Evolutionary conservation across 2,329 filamentous ascomycete species (phyloP).

Genomic region (Fusarium sp.): DNA sequence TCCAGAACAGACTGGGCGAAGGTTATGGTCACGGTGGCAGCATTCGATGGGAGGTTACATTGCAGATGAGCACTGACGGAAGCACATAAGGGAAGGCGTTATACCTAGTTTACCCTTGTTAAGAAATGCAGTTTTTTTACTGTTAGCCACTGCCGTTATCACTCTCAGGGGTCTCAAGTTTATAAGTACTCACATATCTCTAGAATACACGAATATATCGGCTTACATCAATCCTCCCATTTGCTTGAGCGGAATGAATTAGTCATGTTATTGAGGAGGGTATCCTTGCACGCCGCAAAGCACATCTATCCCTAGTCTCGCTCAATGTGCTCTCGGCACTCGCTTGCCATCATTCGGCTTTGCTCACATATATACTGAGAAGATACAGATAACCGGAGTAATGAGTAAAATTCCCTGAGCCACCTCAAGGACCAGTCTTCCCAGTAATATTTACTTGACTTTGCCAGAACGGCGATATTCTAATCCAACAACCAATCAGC

Average conservation of each 20-base stretch:
- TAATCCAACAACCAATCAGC: slow-evolving; percentile 41
- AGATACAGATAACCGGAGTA: slow-evolving; percentile 2
- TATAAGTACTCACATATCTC: slow-evolving; percentile 6
- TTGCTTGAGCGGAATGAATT: slow-evolving; percentile 6
- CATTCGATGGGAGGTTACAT: slow-evolving; percentile 91
- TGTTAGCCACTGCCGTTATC: too few species aligned
- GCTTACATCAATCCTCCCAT: not conserved
- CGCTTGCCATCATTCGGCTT: not conserved
- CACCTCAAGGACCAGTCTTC: slow-evolving; percentile 1
- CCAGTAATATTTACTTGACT: slow-evolving; percentile 9
- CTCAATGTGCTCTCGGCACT: slow-evolving; percentile 13
- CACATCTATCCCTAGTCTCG: slow-evolving; percentile 37
- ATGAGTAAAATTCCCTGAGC: slow-evolving; percentile 1
- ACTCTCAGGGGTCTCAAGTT: too few species aligned
- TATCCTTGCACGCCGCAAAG: slow-evolving; percentile 43
- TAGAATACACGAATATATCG: not conserved
- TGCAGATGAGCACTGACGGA: slow-evolving; percentile 72
- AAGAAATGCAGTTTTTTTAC: too few species aligned
- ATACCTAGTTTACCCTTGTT: not conserved
- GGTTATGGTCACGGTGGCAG: slow-evolving; percentile 84
- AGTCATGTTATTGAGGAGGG: slow-evolving; percentile 46
- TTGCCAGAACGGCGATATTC: slow-evolving; percentile 30
- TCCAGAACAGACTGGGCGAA: slow-evolving; percentile 87
- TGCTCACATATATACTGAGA: slow-evolving; percentile 4
- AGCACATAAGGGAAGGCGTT: slow-evolving; percentile 27